Evolutionary conservation across 345 rosid genomes (phyloP).

Genomic region (Erodium maritimum): DNA sequence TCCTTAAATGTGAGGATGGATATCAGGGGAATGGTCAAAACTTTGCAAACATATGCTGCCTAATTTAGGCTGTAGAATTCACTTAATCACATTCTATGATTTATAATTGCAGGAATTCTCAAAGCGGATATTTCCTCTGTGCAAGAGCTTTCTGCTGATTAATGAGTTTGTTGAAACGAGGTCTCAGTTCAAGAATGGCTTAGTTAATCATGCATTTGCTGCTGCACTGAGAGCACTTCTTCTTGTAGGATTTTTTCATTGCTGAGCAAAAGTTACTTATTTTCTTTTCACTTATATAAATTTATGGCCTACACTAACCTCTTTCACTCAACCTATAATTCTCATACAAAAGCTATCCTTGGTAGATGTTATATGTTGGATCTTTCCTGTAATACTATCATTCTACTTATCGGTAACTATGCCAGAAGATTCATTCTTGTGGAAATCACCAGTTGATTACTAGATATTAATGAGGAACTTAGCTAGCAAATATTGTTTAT

Average conservation of each 20-base stretch:
- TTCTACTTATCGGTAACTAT: neutral
- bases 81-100: neutral
- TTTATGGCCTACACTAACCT: too few relatives aligned
- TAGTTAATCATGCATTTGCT: conserved; percentile 93
- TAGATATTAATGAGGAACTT: neutral
- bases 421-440: neutral
- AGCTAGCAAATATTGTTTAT: neutral
- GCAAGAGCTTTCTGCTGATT: conserved; percentile 70
- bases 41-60: neutral
- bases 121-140: conserved; percentile 68
- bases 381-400: neutral
- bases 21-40: neutral
- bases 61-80: neutral
- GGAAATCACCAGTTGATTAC: neutral
- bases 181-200: conserved; percentile 91
- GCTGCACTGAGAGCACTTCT: conserved; percentile 89
- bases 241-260: conserved; percentile 46
- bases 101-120: conserved; percentile 65
- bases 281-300: too few relatives aligned
- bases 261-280: neutral
- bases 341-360: neutral
- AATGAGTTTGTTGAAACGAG: conserved; percentile 91
- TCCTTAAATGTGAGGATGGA: neutral
- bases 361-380: neutral
- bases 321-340: neutral